Base-by-base conservation (phyloP, 257 asterid species). In the Nicotiana paniculata region DNA sequence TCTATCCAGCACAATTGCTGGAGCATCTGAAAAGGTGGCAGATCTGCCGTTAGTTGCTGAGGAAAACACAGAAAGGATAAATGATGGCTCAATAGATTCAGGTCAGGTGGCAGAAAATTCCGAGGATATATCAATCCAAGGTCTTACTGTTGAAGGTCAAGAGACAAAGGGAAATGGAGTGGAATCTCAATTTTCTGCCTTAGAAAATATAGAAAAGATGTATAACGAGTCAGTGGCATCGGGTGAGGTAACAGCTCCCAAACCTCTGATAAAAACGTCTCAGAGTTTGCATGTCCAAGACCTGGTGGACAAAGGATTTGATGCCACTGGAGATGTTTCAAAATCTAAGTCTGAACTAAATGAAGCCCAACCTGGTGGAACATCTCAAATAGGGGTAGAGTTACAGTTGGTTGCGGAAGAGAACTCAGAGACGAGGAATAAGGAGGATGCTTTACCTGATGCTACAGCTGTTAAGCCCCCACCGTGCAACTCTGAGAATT, bases 271-370 rank as follows among this genome's bases (percentile, higher is more conserved):
- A 43, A 33, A 80, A 80, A 66, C 8, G 72, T 61, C 77, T 37
- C 76, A 64, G 26, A 10, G 15, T 66, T 75, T 51, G 58, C 48
- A 55, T 79, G 53, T 81, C 80, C 82, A 30, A 26, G 83, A 64
- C 79, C n/a, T 28, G 72, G 77, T 32, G 81, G 33, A 24, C 68
- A 54, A 51, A 26, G 68, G 33, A 76, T 33, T 46, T 10, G 82
- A 58, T 26, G 58, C 65, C 65, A 83, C 32, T 33, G 65, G 18
- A 35, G 30, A 26, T 62, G 81, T 55, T 13, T 63, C 77, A 26
- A 26, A 66, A 39, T 78, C 85, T 59, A 33, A 55, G 75, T 63
- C 86, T 86, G 86, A 64, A 80, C 37, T 51, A 66, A 67, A 51
- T 70, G 85, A 61, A 58, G 9, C 65, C 11, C 57, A 54, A 51